Base-by-base conservation (phyloP, 1,139 yeast species). In the Hanseniaspora uvarum region DNA sequence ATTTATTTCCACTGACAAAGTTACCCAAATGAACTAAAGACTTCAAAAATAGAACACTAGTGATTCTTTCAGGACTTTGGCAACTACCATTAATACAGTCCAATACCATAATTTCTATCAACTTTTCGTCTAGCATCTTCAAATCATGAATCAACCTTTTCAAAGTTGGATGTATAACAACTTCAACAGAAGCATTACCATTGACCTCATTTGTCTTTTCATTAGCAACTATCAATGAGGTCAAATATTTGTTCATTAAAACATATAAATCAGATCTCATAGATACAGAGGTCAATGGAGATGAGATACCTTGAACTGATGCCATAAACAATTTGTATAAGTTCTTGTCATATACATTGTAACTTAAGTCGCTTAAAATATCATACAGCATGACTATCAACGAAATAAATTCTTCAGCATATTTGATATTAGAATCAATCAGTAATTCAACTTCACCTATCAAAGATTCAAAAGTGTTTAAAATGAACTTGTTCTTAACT, bases 221-320 rank as follows among this genome's bases (percentile, higher is more conserved):
- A 18, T 38, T 37, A 54, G 75, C 73, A 4, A 65, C 67, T 53
- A 75, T 65, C 0, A 76, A 70, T 61, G 77, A 75, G n/a, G 74
- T 73, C 54, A 88, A 67, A 59, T 81, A 85, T 61, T 78, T 81
- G 65, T 80, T 83, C 45, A 82, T 77, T 58, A 89, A 70, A 12
- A 85, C 78, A 65, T 89, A 89, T 49, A 89, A 72, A 62, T 88
- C 94, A 0, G 94, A 78, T 54, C 97, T 77, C 50, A 88, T 71
- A 1, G 74, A 70, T 5, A 86, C 74, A 0, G 89, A 79, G 0
- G 94, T 76, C 50, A 78, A 72, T 2, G 94, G 80, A 46, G 86
- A 77, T 55, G 79, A 72, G 8, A 89, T 77, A 1, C 96, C 94
- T 55, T 76, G 74, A 26, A 87, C 71, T 55, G 94, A 80, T 0